A percentile compares a stretch with the other conserved stretches of the same genome.
Evolutionary conservation across 2,329 filamentous ascomycete species (phyloP).

Genomic region (Chalaropsis thielavioides): DNA sequence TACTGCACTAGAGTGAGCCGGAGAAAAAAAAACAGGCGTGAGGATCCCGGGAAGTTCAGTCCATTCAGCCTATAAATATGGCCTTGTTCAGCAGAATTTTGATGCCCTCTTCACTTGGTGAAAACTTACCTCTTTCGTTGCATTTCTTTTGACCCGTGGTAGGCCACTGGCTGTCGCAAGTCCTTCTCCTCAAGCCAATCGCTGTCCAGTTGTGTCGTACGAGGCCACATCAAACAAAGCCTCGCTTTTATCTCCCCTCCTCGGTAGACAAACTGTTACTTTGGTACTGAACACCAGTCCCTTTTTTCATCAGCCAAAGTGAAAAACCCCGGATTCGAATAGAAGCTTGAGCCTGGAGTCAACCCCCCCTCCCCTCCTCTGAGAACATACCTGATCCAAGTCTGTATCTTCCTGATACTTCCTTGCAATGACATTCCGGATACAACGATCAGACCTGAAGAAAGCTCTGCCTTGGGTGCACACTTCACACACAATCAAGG

Average conservation of each 20-base stretch:
- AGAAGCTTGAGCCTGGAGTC: neutral
- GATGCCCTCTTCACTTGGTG: neutral
- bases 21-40: neutral
- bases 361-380: neutral
- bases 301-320: too few species aligned
- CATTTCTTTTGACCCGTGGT: neutral
- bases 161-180: neutral
- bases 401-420: neutral
- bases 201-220: neutral
- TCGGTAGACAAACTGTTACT: neutral
- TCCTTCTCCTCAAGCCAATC: neutral
- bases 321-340: too few species aligned
- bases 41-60: neutral
- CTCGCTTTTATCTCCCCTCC: neutral
- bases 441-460: constrained; percentile 4
- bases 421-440: neutral
- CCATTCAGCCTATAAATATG: neutral
- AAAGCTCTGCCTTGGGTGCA: constrained; percentile 13
- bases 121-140: neutral
- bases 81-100: neutral
- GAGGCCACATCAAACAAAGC: neutral
- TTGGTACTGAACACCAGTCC: too few species aligned
- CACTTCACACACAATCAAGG: constrained; percentile 15
- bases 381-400: neutral
- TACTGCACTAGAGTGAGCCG: neutral